phyloP scores from a whole-genome alignment of 768 basidiomycete genomes.

The Mycena epipterygia region DNA sequence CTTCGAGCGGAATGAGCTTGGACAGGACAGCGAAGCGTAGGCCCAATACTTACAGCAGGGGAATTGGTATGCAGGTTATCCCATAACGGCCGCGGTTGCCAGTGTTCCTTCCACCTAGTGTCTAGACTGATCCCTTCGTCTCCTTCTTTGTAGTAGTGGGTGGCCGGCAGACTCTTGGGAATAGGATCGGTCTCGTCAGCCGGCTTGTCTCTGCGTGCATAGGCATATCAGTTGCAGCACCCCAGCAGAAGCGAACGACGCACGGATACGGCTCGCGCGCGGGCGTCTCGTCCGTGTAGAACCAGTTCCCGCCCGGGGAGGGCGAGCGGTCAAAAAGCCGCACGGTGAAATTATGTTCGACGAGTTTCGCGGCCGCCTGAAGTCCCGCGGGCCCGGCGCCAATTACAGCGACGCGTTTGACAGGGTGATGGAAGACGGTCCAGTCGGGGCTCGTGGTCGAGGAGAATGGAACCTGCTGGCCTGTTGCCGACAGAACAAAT shows the following conservation, averaged over 20 bases:
- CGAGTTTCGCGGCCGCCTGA: conserved; percentile 29
- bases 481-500: background rate
- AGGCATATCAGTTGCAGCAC: too few relatives aligned
- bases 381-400: conserved; percentile 34
- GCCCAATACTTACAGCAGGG: conserved; percentile 19
- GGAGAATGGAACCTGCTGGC: conserved; percentile 22
- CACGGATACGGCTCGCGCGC: conserved; percentile 37
- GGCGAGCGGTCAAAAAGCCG: conserved; percentile 36
- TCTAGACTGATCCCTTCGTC: conserved; percentile 30
- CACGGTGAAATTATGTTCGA: conserved; percentile 34
- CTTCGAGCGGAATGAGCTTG: background rate
- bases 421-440: conserved; percentile 30
- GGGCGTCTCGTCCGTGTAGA: conserved; percentile 40
- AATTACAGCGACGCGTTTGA: conserved; percentile 32
- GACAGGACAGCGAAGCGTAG: background rate
- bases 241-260: background rate
- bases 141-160: conserved; percentile 31
- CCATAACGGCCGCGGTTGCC: conserved; percentile 40
- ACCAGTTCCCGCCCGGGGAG: conserved; percentile 40
- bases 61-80: conserved; percentile 36
- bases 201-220: conserved; percentile 20
- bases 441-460: background rate
- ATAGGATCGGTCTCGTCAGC: conserved; percentile 11
- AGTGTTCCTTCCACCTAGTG: conserved; percentile 37
- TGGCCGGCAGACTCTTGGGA: conserved; percentile 24